Base-by-base conservation (phyloP, 2,329 filamentous ascomycete species). In the Stemphylium lycopersici region DNA sequence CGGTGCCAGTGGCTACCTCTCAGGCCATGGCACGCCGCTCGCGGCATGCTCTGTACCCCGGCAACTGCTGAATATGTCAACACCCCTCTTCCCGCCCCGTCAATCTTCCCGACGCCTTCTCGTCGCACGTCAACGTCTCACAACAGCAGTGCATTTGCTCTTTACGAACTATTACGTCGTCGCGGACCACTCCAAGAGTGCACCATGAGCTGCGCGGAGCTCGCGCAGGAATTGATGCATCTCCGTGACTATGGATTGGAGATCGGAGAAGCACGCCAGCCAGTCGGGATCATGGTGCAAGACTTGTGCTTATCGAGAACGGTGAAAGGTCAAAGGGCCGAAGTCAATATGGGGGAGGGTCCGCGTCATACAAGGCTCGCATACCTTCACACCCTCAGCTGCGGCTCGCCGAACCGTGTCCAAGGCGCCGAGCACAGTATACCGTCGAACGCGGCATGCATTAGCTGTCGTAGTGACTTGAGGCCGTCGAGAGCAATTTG, bases 361-460 rank as follows among this genome's bases (percentile, higher is more conserved):
- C 86, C 49, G 29, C 41, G 55, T 59, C 36, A 34, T 43, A 50
- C 52, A 55, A 55, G 84, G 83, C 83, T 63, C 87, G 90, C 73
- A 89, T 91, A 42, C 34, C 34, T 49, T 55, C 38, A 59, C 48
- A 49, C 48, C 22, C 20, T 41, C 59, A 91, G 89, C 42, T 93
- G 90, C 33, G 33, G 33, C 43, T 46, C 32, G 20, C 24, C 32
- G 43, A 29, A 34, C 24, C 29, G 37, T n/a, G 8, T 34, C 7
- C 33, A 40, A 37, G 26, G 26, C 12, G 20, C n/a, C 13, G 42
- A 51, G 22, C 26, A 22, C 16, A 26, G n/a, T 37, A 16, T 36
- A 12, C 13, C 16, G 13, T 29, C 45, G 24, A 48, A 39, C 24
- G 18, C 29, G 39, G 39, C 39, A 31, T 42, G 39, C 39, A 42